Base-by-base conservation (phyloP, 2,329 filamentous ascomycete species). In the Phyllosticta capitalensis region DNA sequence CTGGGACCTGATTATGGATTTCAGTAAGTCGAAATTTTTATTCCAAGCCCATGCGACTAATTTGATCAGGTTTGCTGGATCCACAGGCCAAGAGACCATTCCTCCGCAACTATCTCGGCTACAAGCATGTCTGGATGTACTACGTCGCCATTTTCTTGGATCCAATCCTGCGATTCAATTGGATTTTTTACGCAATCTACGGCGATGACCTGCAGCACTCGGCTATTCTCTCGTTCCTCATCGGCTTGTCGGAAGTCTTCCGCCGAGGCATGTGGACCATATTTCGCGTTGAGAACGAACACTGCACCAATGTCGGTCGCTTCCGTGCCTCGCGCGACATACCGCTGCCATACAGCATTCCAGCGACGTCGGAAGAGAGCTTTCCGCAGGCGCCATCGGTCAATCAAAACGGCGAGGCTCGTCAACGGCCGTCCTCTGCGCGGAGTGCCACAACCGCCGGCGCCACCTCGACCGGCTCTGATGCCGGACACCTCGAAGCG, bases 1-100 rank as follows among this genome's bases (percentile, higher is more conserved):
- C 50, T 99, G 94, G 94, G 94, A 99, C 70, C 76, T 99, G 1
- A 85, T 90, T 64, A 96, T 97, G 89, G 94, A 99, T 72, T 97
- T 94, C 81, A 94, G 88, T 68, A 10, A 22, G 50, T 52, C 17
- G 2, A 10, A 3, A 60, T 9, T 62, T 38, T 61, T 61, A 45
- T 45, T 45, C 38, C 38, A n/a, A 45, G 94, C 97, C 69, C 76
- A 97, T 1, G 85, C 90, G 64, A 96, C 96, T 88, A 94, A 97
- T 72, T 97, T 94, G 28, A 64, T 3, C 7, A 45, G 38, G 65
- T 61, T 79, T 96, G n/a, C 81, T 92, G 2, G 91, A 96, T 66
- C 81, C 87, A 0, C 83, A 86, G 59, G 83, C 89, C 0, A 81
- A 83, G 10, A 78, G 88, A 64, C 81, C 77, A 0, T 74, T 76